Conservation (phyloP, 495 filamentous ascomycete genomes). For the Thermothielavioides terrestris region DNA sequence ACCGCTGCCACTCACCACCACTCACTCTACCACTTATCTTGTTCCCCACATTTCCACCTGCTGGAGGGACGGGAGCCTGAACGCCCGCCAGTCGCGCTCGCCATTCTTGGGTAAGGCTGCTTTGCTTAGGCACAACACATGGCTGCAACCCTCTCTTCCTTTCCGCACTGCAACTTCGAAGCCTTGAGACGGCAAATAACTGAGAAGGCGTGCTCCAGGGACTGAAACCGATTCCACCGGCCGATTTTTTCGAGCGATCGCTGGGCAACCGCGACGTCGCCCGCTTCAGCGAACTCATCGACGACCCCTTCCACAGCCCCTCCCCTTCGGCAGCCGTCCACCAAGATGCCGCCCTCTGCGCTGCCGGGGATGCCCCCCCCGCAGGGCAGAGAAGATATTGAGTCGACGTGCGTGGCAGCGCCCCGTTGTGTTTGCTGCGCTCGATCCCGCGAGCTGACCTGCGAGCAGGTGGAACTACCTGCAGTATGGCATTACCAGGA, state of each 20-base stretch:
- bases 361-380: constrained; percentile 34
- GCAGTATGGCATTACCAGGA: constrained; percentile 75
- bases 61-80: neutral
- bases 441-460: too few relatives aligned
- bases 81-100: neutral
- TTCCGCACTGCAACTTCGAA: too few relatives aligned
- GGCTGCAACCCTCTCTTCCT: neutral
- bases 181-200: too few relatives aligned
- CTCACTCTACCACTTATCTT: neutral
- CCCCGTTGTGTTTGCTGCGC: neutral
- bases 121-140: neutral
- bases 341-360: constrained; percentile 20
- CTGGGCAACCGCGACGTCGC: neutral
- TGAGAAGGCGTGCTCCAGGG: too few relatives aligned
- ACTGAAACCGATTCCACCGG: neutral
- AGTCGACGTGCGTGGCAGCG: constrained; percentile 59
- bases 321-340: neutral
- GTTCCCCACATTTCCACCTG: constrained; percentile 2
- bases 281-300: neutral
- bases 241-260: neutral
- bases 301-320: neutral
- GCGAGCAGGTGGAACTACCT: constrained; percentile 75
- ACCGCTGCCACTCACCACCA: neutral
- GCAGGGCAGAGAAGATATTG: constrained; percentile 75
- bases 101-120: neutral